Evolutionary conservation across 192 early-diverging fungal genomes (phyloP).

Genomic region (Backusella morwellensis): DNA sequence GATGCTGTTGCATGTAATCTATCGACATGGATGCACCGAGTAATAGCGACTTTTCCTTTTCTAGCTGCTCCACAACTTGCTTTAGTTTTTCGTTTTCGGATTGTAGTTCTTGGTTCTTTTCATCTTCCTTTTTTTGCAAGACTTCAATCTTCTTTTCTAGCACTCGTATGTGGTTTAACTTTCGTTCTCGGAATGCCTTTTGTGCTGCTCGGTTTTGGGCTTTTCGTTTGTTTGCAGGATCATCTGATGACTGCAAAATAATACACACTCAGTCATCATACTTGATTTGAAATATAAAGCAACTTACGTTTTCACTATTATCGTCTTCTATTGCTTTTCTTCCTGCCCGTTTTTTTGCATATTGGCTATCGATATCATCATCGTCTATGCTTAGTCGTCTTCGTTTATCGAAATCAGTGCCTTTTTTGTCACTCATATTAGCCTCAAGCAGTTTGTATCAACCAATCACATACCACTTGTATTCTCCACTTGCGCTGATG

Average conservation of each 20-base stretch:
- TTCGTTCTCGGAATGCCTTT: slow-evolving; percentile 87
- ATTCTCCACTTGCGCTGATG: neutral
- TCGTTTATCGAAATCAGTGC: neutral
- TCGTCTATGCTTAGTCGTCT: neutral
- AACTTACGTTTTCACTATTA: neutral
- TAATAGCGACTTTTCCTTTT: neutral
- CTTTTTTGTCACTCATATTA: neutral
- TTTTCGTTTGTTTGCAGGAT: slow-evolving; percentile 37
- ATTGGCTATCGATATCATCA: neutral
- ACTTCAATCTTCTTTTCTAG: slow-evolving; percentile 73
- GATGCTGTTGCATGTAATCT: neutral
- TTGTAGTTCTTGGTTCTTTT: neutral
- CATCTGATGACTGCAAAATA: neutral
- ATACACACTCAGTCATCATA: too few species aligned
- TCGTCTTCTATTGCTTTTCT: neutral
- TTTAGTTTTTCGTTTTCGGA: slow-evolving; percentile 9
- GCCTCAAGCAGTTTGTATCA: neutral
- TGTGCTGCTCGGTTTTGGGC: slow-evolving; percentile 91
- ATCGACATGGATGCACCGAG: neutral
- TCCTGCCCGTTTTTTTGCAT: neutral
- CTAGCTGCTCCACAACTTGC: neutral
- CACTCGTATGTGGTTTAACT: slow-evolving; percentile 70
- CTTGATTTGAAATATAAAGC: neutral
- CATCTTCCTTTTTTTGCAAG: neutral
- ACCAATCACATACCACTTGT: neutral